A percentile compares a stretch with the other conserved stretches of the same genome.
These are phyloP conservation scores for Talaromyces ruber DNA, from an alignment of 495 filamentous ascomycete species.

Conservation along the genomic window DNA sequence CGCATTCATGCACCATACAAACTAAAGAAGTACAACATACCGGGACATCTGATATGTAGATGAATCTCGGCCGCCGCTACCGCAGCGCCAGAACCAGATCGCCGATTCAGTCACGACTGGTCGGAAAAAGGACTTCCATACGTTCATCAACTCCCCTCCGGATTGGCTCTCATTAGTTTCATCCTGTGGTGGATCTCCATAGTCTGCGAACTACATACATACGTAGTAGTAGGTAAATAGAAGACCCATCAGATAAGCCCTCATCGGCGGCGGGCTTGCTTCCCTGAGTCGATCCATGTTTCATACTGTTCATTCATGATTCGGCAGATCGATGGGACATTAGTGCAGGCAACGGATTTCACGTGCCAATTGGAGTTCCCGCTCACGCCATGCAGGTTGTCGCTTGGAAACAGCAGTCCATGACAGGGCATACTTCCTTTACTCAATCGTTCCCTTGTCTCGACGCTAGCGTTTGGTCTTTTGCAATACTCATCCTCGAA, in stretches of 20 bases:
- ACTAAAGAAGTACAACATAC: background rate
- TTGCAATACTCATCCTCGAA: too few species aligned
- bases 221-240: too few species aligned
- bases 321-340: too few species aligned
- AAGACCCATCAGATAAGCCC: too few species aligned
- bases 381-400: background rate
- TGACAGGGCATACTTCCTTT: background rate
- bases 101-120: background rate
- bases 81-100: background rate
- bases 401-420: background rate
- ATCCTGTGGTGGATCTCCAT: background rate
- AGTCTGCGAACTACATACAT: too few species aligned
- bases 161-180: background rate
- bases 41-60: too few species aligned
- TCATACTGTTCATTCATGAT: too few species aligned
- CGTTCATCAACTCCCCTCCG: background rate
- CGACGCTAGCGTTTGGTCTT: too few species aligned
- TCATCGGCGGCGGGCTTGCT: too few species aligned
- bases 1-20: background rate
- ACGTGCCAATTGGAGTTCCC: background rate
- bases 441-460: background rate
- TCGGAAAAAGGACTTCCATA: background rate
- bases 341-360: background rate
- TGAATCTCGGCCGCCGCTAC: background rate
- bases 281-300: background rate